Evolutionary conservation across 805 yeast species (phyloP), one percentile per base, ranked within the genome.

Genomic region (Tetrapisispora phaffii): DNA sequence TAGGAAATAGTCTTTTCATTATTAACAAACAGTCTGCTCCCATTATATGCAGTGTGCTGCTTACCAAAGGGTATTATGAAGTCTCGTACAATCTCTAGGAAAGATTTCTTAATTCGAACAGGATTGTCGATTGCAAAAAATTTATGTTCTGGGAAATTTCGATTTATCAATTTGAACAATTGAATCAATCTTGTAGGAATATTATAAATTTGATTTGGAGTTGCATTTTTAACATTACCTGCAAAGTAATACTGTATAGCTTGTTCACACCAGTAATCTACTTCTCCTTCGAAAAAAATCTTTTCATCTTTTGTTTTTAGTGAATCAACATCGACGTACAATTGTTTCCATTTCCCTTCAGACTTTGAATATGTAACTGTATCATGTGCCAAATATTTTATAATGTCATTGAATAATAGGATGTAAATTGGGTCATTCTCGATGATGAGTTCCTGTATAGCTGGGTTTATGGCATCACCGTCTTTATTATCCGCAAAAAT

Each of bases 151-250:
- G 65, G 64, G 8, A 57, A 51, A 38, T 51, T 46, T 4, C 37
- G 38, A 34, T 52, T 48, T 31, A 60, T 44, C 20, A 54, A 42
- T n/a, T 48, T 49, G 28, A 62, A 53, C 17, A 62, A 44, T 39
- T 57, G 57, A 15, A 59, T 49, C 17, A 59, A 46, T 39, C 60
- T 49, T 19, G 62, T 54, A 8, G 66, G 65, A 10, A 61, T 52
- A 44, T 49, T 23, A 17, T 35, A 35, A 7, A 34, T 32, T 9
- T 33, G 32, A 21, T 50, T 38, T 9, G 41, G 33, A 2, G 28
- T 4, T 7, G n/a, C 34, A 9, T 42, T 35, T 9, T 44, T 49
- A 36, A 2, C 45, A 39, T 28, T 39, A 32, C 26, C 20, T 12
- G 19, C 23, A n/a, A 43, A 43, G 33, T 37, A 43, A 17, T 13